Evolutionary conservation across 352 stramenopile genomes (phyloP).

Genomic region (Pythium folliculosum): DNA sequence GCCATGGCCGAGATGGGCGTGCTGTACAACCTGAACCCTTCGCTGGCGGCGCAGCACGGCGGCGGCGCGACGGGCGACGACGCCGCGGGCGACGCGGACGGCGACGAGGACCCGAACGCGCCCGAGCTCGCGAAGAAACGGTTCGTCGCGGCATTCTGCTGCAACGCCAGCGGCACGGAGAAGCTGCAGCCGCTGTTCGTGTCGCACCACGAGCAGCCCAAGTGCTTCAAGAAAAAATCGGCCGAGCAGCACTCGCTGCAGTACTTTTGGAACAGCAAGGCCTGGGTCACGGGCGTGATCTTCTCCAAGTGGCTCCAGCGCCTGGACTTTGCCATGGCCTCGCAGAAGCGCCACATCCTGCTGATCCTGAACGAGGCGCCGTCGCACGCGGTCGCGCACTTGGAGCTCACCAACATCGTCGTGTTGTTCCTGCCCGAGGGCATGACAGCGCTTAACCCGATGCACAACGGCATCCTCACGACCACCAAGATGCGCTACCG

Average conservation of each 20-base stretch:
- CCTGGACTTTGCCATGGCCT: slow-evolving; percentile 77
- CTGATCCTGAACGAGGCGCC: slow-evolving; percentile 78
- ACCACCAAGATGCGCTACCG: slow-evolving; percentile 82
- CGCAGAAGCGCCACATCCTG: slow-evolving; percentile 75
- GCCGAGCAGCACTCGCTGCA: slow-evolving; percentile 77
- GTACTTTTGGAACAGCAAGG: slow-evolving; percentile 85
- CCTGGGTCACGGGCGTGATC: slow-evolving; percentile 83
- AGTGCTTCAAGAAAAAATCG: slow-evolving; percentile 78
- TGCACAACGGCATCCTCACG: slow-evolving; percentile 56
- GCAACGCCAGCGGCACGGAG: slow-evolving; percentile 73
- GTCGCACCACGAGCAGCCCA: slow-evolving; percentile 74
- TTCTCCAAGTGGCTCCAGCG: slow-evolving; percentile 84
- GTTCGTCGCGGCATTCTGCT: slow-evolving; percentile 61
- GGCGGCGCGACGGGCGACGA: slow-evolving; percentile 19
- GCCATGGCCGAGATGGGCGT: slow-evolving; percentile 75
- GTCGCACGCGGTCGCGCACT: slow-evolving; percentile 71
- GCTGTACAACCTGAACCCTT: slow-evolving; percentile 70
- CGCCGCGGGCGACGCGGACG: slow-evolving; percentile 8
- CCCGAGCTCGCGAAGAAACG: slow-evolving; percentile 69
- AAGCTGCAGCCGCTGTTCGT: slow-evolving; percentile 83
- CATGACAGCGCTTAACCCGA: slow-evolving; percentile 67
- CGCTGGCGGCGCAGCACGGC: slow-evolving; percentile 23
- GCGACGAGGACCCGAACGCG: slow-evolving; percentile 34
- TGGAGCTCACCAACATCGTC: slow-evolving; percentile 78
- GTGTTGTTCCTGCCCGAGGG: slow-evolving; percentile 56